Percentiles rank a stretch among this genome's conserved stretches.
These are phyloP conservation scores for Luffa aegyptiaca DNA, from an alignment of 306 rosid genomes.

Conservation along the genomic window DNA sequence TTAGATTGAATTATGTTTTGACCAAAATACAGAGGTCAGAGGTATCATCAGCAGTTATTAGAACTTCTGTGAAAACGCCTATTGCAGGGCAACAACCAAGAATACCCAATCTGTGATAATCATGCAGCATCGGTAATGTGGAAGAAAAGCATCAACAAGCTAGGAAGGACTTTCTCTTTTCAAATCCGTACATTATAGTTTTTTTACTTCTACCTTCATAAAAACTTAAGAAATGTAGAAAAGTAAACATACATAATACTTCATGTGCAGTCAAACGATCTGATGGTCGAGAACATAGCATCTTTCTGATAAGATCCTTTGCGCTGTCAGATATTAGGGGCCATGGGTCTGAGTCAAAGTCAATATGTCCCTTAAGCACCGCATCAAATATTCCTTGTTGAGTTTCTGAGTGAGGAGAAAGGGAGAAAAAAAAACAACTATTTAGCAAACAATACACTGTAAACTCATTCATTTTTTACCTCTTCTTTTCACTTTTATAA, in stretches of 20 bases:
- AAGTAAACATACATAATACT: conserved; percentile 62
- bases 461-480: not conserved
- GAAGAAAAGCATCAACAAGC: not conserved
- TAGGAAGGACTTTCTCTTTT: not conserved
- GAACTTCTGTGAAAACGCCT: not conserved
- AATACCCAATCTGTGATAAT: not conserved
- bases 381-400: conserved; percentile 84
- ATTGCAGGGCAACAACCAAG: not conserved
- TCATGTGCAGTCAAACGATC: conserved; percentile 69
- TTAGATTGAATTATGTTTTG: not conserved
- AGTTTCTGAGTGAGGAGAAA: conserved; percentile 48
- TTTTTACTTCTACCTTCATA: not conserved
- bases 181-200: not conserved
- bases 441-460: not conserved
- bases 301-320: conserved; percentile 61
- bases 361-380: conserved; percentile 65
- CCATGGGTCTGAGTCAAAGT: conserved; percentile 76
- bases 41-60: not conserved
- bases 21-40: not conserved
- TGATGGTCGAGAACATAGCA: conserved; percentile 61
- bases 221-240: not conserved
- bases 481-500: not conserved
- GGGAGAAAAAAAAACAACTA: conserved; percentile 22
- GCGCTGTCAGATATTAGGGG: conserved; percentile 63
- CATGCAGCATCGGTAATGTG: not conserved